Evolutionary conservation across 768 basidiomycete species (phyloP).

Genomic region (Coprinellus micaceus): DNA sequence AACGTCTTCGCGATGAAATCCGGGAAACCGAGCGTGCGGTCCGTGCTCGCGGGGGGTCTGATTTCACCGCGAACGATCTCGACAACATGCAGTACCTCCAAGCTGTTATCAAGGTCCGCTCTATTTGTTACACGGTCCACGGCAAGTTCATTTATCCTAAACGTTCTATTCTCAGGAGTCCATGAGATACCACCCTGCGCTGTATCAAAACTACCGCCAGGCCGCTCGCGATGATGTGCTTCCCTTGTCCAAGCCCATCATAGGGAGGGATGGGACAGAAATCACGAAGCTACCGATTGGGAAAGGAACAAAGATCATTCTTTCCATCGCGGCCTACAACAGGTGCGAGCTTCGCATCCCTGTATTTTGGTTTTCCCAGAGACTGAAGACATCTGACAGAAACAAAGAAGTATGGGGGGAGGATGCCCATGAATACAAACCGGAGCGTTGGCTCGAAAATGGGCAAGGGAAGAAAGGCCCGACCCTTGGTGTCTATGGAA

Average conservation of each 20-base stretch:
- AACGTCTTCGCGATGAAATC: conserved; percentile 59
- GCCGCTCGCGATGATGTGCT: conserved; percentile 52
- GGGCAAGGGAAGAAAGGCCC: conserved; percentile 37
- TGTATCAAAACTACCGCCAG: conserved; percentile 32
- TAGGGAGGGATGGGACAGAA: conserved; percentile 39
- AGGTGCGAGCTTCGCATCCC: conserved; percentile 29
- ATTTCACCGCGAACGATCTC: conserved; percentile 41
- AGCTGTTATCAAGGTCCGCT: conserved; percentile 42
- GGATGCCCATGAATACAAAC: conserved; percentile 44
- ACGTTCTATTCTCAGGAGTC: conserved; percentile 34
- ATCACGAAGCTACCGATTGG: conserved; percentile 47
- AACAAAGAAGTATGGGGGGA: conserved; percentile 44
- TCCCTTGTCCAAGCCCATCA: conserved; percentile 53
- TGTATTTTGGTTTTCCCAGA: background rate
- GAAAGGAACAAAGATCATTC: conserved; percentile 45
- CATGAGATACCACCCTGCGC: conserved; percentile 41
- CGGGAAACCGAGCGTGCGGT: conserved; percentile 34
- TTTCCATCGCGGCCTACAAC: conserved; percentile 53
- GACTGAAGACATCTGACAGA: conserved; percentile 17
- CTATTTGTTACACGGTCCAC: background rate
- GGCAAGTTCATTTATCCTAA: background rate
- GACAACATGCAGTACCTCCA: conserved; percentile 47
- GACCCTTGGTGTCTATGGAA: conserved; percentile 46
- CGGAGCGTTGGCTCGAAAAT: conserved; percentile 44
- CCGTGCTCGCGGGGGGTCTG: conserved; percentile 32